phyloP scores from a whole-genome alignment of 768 basidiomycete species.

The Agaricus blazei region DNA sequence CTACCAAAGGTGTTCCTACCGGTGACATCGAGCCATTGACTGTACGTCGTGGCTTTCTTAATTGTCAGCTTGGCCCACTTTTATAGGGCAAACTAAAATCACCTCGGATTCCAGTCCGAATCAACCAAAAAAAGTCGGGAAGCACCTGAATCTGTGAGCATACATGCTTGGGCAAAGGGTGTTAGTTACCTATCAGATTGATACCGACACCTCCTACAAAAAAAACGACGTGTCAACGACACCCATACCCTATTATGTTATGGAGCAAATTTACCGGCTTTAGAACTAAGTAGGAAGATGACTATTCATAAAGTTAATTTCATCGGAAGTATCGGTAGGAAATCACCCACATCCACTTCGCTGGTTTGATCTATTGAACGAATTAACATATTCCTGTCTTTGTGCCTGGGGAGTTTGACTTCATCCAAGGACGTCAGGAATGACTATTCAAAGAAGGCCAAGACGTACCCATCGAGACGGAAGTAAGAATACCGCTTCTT shows the following conservation, averaged over 20 bases:
- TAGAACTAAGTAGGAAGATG: constrained; percentile 88
- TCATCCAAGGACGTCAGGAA: constrained; percentile 4
- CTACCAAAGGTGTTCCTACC: constrained; percentile 37
- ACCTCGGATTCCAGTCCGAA: constrained; percentile 95
- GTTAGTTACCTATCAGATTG: constrained; percentile 71
- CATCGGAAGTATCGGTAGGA: background rate
- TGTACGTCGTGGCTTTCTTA: constrained; percentile 77
- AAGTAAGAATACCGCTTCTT: constrained; percentile 71
- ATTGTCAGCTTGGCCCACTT: background rate
- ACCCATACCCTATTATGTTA: too few relatives aligned
- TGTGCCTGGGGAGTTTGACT: constrained; percentile 76
- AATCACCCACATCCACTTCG: constrained; percentile 58
- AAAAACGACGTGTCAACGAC: background rate
- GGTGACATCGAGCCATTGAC: constrained; percentile 95
- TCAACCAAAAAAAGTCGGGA: constrained; percentile 85
- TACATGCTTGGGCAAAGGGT: background rate
- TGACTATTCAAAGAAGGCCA: background rate
- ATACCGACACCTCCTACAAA: constrained; percentile 83
- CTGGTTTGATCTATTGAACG: constrained; percentile 78
- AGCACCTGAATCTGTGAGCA: constrained; percentile 40
- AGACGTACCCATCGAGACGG: constrained; percentile 78
- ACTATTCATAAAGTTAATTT: constrained; percentile 37
- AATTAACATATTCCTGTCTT: constrained; percentile 82
- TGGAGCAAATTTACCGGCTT: constrained; percentile 50
- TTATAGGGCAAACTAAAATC: constrained; percentile 3